Evolutionary conservation across 257 asterid species (phyloP), one percentile per base, ranked within the genome.

Genomic region (Rhazya stricta): DNA sequence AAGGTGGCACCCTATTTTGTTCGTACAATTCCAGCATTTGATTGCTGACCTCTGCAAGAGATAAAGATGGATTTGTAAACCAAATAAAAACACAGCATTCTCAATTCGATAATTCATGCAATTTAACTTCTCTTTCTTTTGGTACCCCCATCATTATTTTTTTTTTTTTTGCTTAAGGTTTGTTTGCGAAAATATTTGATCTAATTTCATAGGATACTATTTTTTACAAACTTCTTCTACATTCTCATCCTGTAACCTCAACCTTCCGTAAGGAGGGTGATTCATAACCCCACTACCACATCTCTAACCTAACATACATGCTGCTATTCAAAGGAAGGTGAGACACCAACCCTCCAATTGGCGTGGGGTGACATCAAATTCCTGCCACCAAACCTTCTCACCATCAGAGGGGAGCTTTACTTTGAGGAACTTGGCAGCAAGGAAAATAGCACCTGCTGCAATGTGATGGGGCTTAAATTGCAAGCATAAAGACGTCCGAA

Each of bases 311-410:
- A n/a, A 77, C 72, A 81, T n/a, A 73, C 45, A 76, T n/a, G n/a
- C 78, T 76, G 74, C 84, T 81, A 80, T 58, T 50, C 84, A 79
- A 80, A 82, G 79, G 69, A 81, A 82, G 89, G 81, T 74, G 82
- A 83, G 85, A 75, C 78, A 85, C 96, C 84, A 65, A 94, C 98
- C 98, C 96, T 94, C 98, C 86, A 94, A 87, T 84, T 95, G 99
- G 84, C 93, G 98, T 80, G 99, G 99, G 82, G 96, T 92, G 86
- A 95, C 98, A 82, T 92, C 97, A 85, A 95, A 91, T 89, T 95
- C 99, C 85, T 92, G 99, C 99, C 99, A 92, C 99, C 99, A 95
- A 83, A 88, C 91, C 89, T 90, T 92, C 85, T 92, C 98, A 9
- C 94, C 91, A 56, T 95, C 99, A 81, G 90, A 81, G 67, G 99